These are phyloP conservation scores for Botrytis galanthina DNA, from an alignment of 2,329 filamentous ascomycete species.

Conservation along the genomic window DNA sequence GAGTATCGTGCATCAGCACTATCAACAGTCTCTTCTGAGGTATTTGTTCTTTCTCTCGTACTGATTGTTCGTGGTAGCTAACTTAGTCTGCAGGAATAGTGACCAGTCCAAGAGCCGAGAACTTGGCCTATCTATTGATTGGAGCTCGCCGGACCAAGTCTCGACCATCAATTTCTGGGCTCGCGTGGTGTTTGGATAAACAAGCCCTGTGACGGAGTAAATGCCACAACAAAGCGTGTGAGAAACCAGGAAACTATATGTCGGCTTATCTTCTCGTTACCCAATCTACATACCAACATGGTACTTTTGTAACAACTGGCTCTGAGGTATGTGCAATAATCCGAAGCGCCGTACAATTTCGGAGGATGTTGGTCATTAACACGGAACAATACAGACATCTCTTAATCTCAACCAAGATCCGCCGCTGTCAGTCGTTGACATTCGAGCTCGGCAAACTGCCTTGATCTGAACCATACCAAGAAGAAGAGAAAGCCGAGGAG, in stretches of 20 bases:
- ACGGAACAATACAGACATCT: background rate
- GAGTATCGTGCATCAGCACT: conserved; percentile 68
- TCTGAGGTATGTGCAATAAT: background rate
- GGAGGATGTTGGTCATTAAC: background rate
- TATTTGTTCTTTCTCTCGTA: background rate
- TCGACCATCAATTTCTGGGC: background rate
- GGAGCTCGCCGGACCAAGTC: background rate
- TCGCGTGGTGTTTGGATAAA: background rate
- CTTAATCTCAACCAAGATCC: background rate
- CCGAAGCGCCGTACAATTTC: background rate
- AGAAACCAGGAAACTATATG: background rate
- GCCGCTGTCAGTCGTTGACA: background rate
- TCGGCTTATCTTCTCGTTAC: background rate
- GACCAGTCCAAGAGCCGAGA: background rate
- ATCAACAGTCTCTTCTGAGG: conserved; percentile 58
- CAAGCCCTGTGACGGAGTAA: background rate
- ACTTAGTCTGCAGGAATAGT: background rate
- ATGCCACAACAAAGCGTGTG: background rate
- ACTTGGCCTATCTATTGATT: background rate
- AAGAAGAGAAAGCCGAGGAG: background rate
- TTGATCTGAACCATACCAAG: background rate
- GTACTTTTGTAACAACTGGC: background rate
- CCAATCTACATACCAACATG: background rate
- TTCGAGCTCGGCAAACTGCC: background rate
- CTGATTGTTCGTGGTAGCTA: background rate